Conservation (phyloP, 192 early-diverging fungal genomes). For the Ambispora gerdemannii region DNA sequence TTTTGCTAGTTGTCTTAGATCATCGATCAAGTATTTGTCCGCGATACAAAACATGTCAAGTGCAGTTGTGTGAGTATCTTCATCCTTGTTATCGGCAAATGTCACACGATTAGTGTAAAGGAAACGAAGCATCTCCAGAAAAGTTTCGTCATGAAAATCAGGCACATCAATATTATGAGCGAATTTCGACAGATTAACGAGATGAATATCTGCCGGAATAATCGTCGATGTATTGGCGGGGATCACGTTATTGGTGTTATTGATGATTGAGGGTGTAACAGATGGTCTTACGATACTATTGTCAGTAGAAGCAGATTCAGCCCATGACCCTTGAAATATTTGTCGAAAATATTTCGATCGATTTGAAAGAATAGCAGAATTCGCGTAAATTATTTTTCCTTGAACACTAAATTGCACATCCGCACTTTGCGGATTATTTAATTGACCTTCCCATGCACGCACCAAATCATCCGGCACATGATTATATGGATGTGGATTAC, state of each 20-base stretch:
- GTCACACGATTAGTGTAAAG: slow-evolving; percentile 22
- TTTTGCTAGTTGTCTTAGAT: slow-evolving; percentile 19
- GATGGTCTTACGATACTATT: neutral
- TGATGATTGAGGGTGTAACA: too few species aligned
- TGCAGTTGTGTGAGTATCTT: neutral
- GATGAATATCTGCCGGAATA: neutral
- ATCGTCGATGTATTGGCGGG: too few species aligned
- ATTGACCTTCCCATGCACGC: slow-evolving; percentile 17
- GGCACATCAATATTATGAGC: slow-evolving; percentile 19
- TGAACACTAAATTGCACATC: slow-evolving; percentile 28
- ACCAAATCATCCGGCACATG: slow-evolving; percentile 15
- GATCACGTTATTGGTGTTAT: too few species aligned
- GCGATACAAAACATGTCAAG: slow-evolving; percentile 23
- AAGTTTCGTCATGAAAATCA: slow-evolving; percentile 28
- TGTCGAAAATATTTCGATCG: slow-evolving; percentile 24
- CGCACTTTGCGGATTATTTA: slow-evolving; percentile 13
- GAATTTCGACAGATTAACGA: neutral
- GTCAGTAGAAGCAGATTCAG: neutral
- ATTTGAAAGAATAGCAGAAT: slow-evolving; percentile 8
- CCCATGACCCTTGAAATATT: slow-evolving; percentile 17
- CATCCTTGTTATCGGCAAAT: slow-evolving; percentile 19
- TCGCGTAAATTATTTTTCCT: slow-evolving; percentile 21
- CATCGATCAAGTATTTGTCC: slow-evolving; percentile 29
- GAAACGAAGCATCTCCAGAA: slow-evolving; percentile 28
- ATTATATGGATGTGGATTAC: neutral